These are phyloP conservation scores for Flagelloscypha sp. DNA, from an alignment of 768 basidiomycete species.

Conservation along the genomic window DNA sequence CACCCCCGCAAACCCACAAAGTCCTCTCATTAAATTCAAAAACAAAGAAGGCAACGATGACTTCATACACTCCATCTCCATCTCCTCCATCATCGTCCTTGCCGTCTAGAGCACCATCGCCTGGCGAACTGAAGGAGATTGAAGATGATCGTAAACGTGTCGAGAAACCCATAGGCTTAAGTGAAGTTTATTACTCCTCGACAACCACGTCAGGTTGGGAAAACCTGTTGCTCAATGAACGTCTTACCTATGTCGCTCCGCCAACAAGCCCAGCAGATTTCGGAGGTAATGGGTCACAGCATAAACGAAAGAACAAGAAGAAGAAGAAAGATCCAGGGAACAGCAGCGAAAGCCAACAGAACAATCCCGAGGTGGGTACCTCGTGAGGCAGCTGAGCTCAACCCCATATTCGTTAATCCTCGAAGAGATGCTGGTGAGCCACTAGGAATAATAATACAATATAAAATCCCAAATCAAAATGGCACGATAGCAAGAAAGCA, in stretches of 20 bases:
- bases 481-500: no score
- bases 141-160: no score
- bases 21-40: constrained; percentile 51
- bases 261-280: no score
- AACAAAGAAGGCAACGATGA: constrained; percentile 43
- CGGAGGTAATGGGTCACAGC: constrained; percentile 1
- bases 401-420: no score
- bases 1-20: constrained; percentile 38
- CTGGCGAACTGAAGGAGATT: constrained; percentile 23
- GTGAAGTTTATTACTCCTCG: constrained; percentile 32
- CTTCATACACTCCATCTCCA: constrained; percentile 37
- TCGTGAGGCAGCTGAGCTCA: no score
- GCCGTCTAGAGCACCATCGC: constrained; percentile 25
- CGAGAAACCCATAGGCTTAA: no score
- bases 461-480: no score
- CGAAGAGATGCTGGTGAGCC: no score
- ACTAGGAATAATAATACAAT: no score
- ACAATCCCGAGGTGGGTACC: no score
- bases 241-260: constrained; percentile 27
- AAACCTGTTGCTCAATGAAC: constrained; percentile 28
- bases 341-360: constrained; percentile 6
- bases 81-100: constrained; percentile 25
- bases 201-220: constrained; percentile 36
- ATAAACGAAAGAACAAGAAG: constrained; percentile 1
- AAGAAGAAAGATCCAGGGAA: constrained; percentile 14